These are phyloP conservation scores for Raphanus sativus DNA, from an alignment of 345 rosid genomes.

Conservation along the genomic window DNA sequence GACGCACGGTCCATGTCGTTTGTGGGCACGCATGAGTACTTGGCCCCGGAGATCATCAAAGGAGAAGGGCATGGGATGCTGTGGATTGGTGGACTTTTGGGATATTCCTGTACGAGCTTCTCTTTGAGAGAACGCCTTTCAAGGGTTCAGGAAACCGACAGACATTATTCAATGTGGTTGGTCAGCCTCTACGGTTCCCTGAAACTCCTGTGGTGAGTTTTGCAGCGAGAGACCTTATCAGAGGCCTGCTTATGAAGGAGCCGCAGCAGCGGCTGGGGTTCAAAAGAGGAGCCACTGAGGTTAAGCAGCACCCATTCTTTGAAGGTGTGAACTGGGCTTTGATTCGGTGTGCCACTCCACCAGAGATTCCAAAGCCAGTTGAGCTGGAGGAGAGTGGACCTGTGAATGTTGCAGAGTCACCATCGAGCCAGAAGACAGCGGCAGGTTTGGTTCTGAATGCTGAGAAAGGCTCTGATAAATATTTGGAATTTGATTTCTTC, in stretches of 20 bases:
- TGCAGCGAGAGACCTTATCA: conserved; percentile 80
- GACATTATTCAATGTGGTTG: conserved; percentile 82
- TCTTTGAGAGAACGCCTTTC: conserved; percentile 89
- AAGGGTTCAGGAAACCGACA: conserved; percentile 90
- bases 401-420: conserved; percentile 42
- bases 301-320: conserved; percentile 89
- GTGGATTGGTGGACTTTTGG: conserved; percentile 99
- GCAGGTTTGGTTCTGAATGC: conserved; percentile 36
- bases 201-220: conserved; percentile 76
- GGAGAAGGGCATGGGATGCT: conserved; percentile 97
- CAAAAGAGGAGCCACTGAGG: conserved; percentile 90
- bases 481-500: conserved; percentile 92
- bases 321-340: conserved; percentile 96
- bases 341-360: conserved; percentile 85
- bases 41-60: conserved; percentile 86
- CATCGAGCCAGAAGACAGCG: conserved; percentile 53
- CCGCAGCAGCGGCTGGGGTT: conserved; percentile 81
- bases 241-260: conserved; percentile 80
- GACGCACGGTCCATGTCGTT: conserved; percentile 94
- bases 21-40: conserved; percentile 88
- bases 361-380: conserved; percentile 79
- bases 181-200: conserved; percentile 89
- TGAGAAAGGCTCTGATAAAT: conserved; percentile 73
- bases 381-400: conserved; percentile 62
- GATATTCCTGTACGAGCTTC: conserved; percentile 76